Percentiles rank a stretch among this genome's conserved stretches.
phyloP scores from a whole-genome alignment of 352 stramenopile species.

The Phytophthora podocarpi region DNA sequence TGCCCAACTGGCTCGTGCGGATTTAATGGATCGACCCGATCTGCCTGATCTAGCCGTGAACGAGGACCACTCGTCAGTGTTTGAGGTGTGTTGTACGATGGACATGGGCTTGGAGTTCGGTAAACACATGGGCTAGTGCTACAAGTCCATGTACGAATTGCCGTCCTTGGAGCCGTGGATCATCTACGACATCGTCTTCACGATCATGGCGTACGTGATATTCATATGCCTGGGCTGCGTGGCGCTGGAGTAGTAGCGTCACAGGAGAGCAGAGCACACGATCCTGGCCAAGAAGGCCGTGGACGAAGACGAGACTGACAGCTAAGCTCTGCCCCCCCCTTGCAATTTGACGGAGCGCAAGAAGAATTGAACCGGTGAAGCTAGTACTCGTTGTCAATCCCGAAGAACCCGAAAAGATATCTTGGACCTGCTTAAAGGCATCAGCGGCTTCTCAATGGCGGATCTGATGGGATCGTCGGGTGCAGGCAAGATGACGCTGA shows the following conservation, averaged over 20 bases:
- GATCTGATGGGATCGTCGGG: constrained; percentile 86
- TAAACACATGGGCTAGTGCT: constrained; percentile 48
- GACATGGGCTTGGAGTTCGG: constrained; percentile 32
- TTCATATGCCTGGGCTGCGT: constrained; percentile 53
- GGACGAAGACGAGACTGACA: constrained; percentile 13
- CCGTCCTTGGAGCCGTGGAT: constrained; percentile 36
- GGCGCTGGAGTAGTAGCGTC: constrained; percentile 22
- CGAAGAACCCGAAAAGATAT: constrained; percentile 44
- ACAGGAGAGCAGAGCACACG: constrained; percentile 30
- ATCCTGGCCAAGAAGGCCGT: constrained; percentile 22
- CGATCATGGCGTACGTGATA: constrained; percentile 38
- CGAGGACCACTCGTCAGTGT: constrained; percentile 30
- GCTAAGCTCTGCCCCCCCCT: constrained; percentile 24
- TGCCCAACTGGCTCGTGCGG: constrained; percentile 52
- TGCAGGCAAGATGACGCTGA: constrained; percentile 86
- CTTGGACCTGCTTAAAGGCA: constrained; percentile 64
- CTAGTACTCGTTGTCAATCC: constrained; percentile 49
- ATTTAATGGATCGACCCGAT: constrained; percentile 66
- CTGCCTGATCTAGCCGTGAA: constrained; percentile 41
- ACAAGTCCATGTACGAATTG: constrained; percentile 38
- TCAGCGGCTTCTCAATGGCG: constrained; percentile 72
- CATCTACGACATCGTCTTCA: constrained; percentile 39
- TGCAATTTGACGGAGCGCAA: constrained; percentile 25
- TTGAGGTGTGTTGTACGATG: constrained; percentile 45
- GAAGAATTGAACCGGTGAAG: constrained; percentile 50